Evolutionary conservation across 306 rosid genomes (phyloP).

Genomic region (Cicer yamashitae): DNA sequence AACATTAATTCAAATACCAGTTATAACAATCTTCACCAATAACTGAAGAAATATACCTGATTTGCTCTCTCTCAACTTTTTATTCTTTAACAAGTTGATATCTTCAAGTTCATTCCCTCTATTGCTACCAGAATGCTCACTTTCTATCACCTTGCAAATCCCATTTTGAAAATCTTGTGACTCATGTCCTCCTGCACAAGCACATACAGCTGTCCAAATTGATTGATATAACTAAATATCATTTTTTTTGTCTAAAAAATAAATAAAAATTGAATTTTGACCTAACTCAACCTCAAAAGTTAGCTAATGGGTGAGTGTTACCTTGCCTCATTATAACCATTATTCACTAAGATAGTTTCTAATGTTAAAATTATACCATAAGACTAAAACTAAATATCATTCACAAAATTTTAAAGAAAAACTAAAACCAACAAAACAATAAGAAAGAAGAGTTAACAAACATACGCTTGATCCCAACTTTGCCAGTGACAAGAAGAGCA

Average conservation of each 20-base stretch:
- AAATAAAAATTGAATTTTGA: neutral
- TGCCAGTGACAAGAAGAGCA: slow-evolving; percentile 68
- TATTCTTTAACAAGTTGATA: slow-evolving; percentile 51
- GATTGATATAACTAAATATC: neutral
- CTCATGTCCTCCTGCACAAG: slow-evolving; percentile 60
- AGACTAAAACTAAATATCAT: too few species aligned
- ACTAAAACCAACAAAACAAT: neutral
- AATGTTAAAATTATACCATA: too few species aligned
- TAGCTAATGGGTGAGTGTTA: neutral
- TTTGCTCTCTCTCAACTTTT: slow-evolving; percentile 56
- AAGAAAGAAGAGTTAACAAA: neutral
- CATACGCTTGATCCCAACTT: slow-evolving; percentile 65
- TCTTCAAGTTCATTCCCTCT: slow-evolving; percentile 45
- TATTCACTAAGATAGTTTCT: too few species aligned
- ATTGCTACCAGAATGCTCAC: slow-evolving; percentile 28
- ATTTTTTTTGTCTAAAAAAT: neutral
- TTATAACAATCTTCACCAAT: slow-evolving; percentile 20
- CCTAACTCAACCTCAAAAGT: neutral
- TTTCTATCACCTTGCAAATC: slow-evolving; percentile 38
- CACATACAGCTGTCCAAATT: neutral
- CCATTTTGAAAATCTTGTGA: slow-evolving; percentile 45
- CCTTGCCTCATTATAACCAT: too few species aligned
- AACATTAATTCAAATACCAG: slow-evolving; percentile 3
- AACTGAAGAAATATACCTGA: slow-evolving; percentile 50
- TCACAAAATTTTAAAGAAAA: neutral